Conservation (phyloP, 2,329 filamentous ascomycete genomes). For the Exophiala sp. region DNA sequence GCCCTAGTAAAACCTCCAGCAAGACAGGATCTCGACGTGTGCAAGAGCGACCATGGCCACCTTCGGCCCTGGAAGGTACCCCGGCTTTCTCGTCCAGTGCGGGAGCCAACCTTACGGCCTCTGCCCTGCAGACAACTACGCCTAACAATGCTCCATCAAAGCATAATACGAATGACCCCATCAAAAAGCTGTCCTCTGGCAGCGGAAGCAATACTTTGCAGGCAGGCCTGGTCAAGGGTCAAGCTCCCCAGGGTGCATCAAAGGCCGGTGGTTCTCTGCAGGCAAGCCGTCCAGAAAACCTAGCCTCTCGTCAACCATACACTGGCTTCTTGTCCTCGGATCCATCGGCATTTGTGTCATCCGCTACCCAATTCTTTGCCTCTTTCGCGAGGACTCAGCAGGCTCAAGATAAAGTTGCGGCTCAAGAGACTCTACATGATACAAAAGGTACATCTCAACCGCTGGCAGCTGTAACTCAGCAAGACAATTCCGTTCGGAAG, state of each 20-base stretch:
- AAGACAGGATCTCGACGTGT: not conserved
- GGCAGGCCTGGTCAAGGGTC: not conserved
- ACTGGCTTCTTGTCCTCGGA: not conserved
- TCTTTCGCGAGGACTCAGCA: too few species aligned
- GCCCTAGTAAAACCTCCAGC: not conserved
- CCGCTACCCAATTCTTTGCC: not conserved
- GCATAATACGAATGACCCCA: not conserved
- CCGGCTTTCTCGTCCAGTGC: not conserved
- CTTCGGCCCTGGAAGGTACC: conserved; percentile 6
- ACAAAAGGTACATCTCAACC: not conserved
- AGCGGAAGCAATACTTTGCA: not conserved
- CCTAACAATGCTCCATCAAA: not conserved
- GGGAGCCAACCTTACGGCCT: not conserved
- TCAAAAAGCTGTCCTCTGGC: not conserved
- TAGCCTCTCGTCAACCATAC: not conserved
- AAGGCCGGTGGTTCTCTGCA: not conserved
- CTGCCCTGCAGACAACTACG: not conserved
- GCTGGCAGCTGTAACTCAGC: not conserved
- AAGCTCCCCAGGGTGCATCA: not conserved
- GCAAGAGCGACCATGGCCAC: conserved; percentile 15
- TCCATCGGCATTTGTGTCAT: not conserved
- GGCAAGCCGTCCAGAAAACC: not conserved
- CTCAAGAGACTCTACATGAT: not conserved
- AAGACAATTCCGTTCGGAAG: conserved; percentile 2
- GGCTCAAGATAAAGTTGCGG: too few species aligned